Base-by-base conservation (phyloP, 2,329 filamentous ascomycete genomes). In the Aspergillus melleus region DNA sequence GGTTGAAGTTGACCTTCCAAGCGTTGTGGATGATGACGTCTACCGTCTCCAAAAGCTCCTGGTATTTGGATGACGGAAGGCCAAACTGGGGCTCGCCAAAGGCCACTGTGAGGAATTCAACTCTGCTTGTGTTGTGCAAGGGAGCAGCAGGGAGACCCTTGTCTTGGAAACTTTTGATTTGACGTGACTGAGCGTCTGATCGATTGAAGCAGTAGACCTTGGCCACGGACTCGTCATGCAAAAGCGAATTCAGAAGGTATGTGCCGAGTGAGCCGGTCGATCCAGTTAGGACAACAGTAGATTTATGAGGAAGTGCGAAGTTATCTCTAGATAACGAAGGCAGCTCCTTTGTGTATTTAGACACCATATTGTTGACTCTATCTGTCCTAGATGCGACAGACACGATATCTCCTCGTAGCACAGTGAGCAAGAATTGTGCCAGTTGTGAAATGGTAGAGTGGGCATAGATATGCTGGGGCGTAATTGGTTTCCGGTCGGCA, bases 121-220 rank as follows among this genome's bases (percentile, higher is more conserved):
- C 68, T 77, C 80, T 44, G 65, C 44, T 29, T 2, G 14, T 4
- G 14, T 58, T 26, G 3, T 53, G 22, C 24, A 59, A 19, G 36
- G 52, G 4, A 32, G 42, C 12, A 9, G 39, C 30, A 9, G 52
- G 8, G 2, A 73, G 72, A 0, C 80, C 79, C 5, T 80, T 79
- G 0, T 73, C 69, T 1, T 66, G 61, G 61, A 72, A 76, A 12
- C 67, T 67, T 12, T 65, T 57, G 1, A 63, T 63, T 61, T 84
- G 81, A 1, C 79, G 76, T 2, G 65, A 66, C 11, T 72, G 73
- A 0, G 77, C 77, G 29, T 83, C 79, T 3, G 71, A 70, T 20
- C 82, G 75, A 69, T 84, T 84, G 12, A 84, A 73, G 57, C 80
- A 83, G 53, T 81, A 72, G 24, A 84, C 66, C 60, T 76, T 79